A percentile compares a stretch with the other conserved stretches of the same genome.
Conservation (phyloP, 108 stramenopile genomes). For the Licmophora abbreviata region DNA sequence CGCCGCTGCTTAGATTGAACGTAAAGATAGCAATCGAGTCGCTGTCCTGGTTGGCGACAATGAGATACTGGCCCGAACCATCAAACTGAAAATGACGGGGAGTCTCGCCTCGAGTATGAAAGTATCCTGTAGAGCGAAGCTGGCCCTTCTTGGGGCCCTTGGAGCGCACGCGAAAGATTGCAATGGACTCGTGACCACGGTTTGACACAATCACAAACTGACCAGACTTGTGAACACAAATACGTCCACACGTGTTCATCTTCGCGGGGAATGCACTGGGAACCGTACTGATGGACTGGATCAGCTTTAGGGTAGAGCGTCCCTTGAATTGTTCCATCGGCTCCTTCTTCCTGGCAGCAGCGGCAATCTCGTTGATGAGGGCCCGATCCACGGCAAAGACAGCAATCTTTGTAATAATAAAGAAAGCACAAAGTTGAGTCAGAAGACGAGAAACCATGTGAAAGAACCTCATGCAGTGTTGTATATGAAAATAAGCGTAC, state of each 20-base stretch:
- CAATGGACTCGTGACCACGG: slow-evolving; percentile 91
- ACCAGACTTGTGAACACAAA: slow-evolving; percentile 83
- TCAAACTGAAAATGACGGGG: slow-evolving; percentile 95
- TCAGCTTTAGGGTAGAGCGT: slow-evolving; percentile 62
- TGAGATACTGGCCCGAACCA: slow-evolving; percentile 75
- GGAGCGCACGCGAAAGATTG: slow-evolving; percentile 71
- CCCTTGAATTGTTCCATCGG: slow-evolving; percentile 64
- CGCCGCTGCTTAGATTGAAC: slow-evolving; percentile 79
- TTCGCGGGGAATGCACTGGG: slow-evolving; percentile 80
- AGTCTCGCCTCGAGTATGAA: slow-evolving; percentile 90
- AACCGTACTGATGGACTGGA: slow-evolving; percentile 86
- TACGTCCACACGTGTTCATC: slow-evolving; percentile 92
- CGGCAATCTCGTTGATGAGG: slow-evolving; percentile 57
- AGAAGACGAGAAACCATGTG: no score
- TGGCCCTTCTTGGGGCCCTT: slow-evolving; percentile 61
- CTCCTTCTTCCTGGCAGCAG: slow-evolving; percentile 44
- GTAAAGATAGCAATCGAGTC: slow-evolving; percentile 83
- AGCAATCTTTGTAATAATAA: slow-evolving; percentile 43
- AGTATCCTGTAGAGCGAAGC: slow-evolving; percentile 73
- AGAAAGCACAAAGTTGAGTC: background rate
- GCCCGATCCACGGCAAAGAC: slow-evolving; percentile 77
- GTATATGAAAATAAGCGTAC: no score
- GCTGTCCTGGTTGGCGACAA: slow-evolving; percentile 93
- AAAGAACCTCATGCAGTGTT: no score
- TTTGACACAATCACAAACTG: slow-evolving; percentile 89